Percentiles rank a stretch among this genome's conserved stretches.
phyloP scores from a whole-genome alignment of 306 rosid species.

The Ormosia emarginata region DNA sequence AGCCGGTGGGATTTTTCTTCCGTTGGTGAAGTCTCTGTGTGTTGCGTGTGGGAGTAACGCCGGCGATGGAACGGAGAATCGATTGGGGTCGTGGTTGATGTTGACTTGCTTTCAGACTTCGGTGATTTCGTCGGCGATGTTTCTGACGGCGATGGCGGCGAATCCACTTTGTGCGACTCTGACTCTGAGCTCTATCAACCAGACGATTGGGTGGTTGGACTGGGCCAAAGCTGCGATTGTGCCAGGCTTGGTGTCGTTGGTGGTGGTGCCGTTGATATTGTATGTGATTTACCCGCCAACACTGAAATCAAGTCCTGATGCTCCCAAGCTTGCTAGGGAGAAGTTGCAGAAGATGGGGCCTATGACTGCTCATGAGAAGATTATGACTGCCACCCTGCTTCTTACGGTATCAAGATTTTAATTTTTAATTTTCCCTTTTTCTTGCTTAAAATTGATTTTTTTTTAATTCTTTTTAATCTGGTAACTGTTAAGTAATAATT shows the following conservation, averaged over 20 bases:
- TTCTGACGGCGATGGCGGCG: conserved; percentile 96
- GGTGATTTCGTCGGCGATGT: conserved; percentile 93
- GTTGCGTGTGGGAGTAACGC: conserved; percentile 92
- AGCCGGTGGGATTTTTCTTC: conserved; percentile 96
- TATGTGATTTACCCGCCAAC: conserved; percentile 85
- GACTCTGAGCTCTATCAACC: conserved; percentile 67
- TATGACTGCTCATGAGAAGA: conserved; percentile 69
- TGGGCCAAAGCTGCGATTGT: conserved; percentile 94
- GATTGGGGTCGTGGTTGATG: conserved; percentile 94
- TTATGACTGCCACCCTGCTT: conserved; percentile 83
- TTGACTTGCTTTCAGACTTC: conserved; percentile 96
- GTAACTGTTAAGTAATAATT: neutral
- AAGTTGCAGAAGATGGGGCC: conserved; percentile 90
- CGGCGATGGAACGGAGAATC: conserved; percentile 87
- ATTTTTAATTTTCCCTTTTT: neutral
- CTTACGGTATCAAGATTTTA: conserved; percentile 56
- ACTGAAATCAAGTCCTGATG: conserved; percentile 85
- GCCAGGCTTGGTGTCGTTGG: conserved; percentile 78
- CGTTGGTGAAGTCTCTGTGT: conserved; percentile 81
- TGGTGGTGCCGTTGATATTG: conserved; percentile 78
- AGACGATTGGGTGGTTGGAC: conserved; percentile 94
- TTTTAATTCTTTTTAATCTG: too few relatives aligned
- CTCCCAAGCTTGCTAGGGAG: conserved; percentile 90
- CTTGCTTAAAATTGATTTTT: neutral
- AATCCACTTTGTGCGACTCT: conserved; percentile 84